Base-by-base conservation (phyloP, 306 rosid genomes). In the Trifolium fragiferum region DNA sequence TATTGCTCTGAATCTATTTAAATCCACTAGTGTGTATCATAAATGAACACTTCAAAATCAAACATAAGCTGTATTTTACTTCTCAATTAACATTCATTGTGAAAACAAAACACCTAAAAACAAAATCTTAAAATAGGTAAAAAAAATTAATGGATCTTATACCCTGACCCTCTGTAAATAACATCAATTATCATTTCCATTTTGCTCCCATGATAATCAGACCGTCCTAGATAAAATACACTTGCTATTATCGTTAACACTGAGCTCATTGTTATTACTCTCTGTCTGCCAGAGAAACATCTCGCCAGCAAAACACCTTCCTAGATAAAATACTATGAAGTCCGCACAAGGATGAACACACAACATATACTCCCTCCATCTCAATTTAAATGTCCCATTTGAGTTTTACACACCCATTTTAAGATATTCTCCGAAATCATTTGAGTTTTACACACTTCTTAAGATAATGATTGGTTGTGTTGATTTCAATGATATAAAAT, bases 81-180 rank as follows among this genome's bases (percentile, higher is more conserved):
- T 67, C 51, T 69, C 14, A 20, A 74, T 70, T 55, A 25, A 51
- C 25, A 58, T 20, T 41, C 40, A 76, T 55, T 53, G 30, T 20
- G 37, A 62, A 65, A 49, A 41, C 1, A 19, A 54, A 64, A 81
- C 59, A 27, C 38, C 25, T 9, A 37, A 68, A 43, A 47, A 58
- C 27, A 72, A 30, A 37, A 37, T 6, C 30, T 18, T 21, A 43
- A 54, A 44, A 78, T 55, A 33, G 78, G 19, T 6, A 30, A 38
- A 74, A 65, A 47, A 46, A 43, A 19, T 63, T 33, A 47, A 46
- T 58, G 50, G 27, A 32, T 59, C 43, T 40, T n/a, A 30, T 11
- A 72, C 7, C 33, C 55, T 63, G 59, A 63, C 66, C 44, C 57
- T 33, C 61, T 15, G 16, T 23, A 73, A 74, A 66, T 44, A 74